Evolutionary conservation across 345 rosid species (phyloP), one percentile per base, ranked within the genome.

Genomic region (Arabis hirsuta): DNA sequence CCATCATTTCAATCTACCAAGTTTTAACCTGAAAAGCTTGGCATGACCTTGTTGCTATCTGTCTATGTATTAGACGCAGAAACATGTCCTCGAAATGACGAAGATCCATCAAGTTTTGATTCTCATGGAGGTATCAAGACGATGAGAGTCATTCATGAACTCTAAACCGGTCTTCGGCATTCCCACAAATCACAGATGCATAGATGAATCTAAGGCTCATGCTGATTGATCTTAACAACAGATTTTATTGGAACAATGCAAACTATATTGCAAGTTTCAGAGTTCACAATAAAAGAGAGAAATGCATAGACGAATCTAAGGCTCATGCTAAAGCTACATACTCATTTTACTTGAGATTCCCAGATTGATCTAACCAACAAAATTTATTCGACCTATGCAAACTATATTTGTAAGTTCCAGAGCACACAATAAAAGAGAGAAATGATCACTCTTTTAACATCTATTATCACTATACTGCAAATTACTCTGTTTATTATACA

Each of bases 261-360:
- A 31, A 62, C 26, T 44, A 42, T 12, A 43, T 9, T 45, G 73
- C 34, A 45, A 45, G 12, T 11, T 68, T 16, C 36, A 36, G 14
- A 19, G 62, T 46, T 61, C 52, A 61, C n/a, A 62, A 31, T 27
- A 31, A 62, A 47, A 36, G 29, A 52, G 55, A 62, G 62, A 71
- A 45, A 42, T 43, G 16, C 24, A 22, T 1, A 22, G 24, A 47
- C 38, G 14, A 69, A 57, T 24, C 22, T 5, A 34, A 20, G 7
- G 51, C 51, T 41, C 43, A 69, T 46, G 47, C 24, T 0, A 62
- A 43, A 72, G 69, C 50, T 56, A 47, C 5, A 12, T n/a, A 14
- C 22, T 70, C 26, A 14, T 50, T n/a, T 24, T 20, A 9, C 47
- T 19, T 5, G 14, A 56, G 11, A 69, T 57, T 55, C 39, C 4